Evolutionary conservation across 805 yeast genomes (phyloP), one percentile per base, ranked within the genome.

Genomic region (Cyberlindnera americana): DNA sequence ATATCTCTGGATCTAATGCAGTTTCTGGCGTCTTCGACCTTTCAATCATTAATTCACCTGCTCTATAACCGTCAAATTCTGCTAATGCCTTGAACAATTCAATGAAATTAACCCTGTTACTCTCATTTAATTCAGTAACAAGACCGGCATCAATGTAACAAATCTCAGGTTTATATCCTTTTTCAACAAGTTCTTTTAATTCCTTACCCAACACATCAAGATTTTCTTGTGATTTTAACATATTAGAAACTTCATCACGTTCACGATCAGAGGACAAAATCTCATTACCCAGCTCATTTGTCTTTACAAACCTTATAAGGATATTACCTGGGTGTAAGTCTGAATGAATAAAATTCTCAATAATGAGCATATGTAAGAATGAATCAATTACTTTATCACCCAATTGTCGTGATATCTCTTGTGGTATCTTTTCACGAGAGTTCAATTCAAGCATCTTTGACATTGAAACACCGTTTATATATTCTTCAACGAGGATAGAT

Each of bases 291-390:
- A 58, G 40, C 22, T 53, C 61, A 44, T 65, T 60, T 3, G 65
- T 72, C 49, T 77, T 78, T 50, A 81, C 71, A 52, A 85, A 80
- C 34, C 87, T 65, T 8, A 87, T 75, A 69, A 89, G 77, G 56
- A 93, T 86, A 60, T 93, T 93, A 4, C 99, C 99, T 0, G 99
- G 97, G 52, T 93, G 99, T 43, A 93, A 69, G 64, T 93, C 99
- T 0, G 98, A 91, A 60, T 93, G 99, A 31, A 90, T 87, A 61
- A 93, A 93, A 60, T 93, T 90, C 64, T 93, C 95, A 38, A 91
- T 63, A 37, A 93, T 83, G 46, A 93, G 69, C 99, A 93, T 93
- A 53, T 89, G 84, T 47, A 93, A 67, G 53, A 93, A 93, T 4
- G 97, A 85, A 59, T 93, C 95, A 18, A 93, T 76, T 8, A 95